Conservation (phyloP, 371 early-diverging fungal genomes). For the Capillidium heterosporum region DNA sequence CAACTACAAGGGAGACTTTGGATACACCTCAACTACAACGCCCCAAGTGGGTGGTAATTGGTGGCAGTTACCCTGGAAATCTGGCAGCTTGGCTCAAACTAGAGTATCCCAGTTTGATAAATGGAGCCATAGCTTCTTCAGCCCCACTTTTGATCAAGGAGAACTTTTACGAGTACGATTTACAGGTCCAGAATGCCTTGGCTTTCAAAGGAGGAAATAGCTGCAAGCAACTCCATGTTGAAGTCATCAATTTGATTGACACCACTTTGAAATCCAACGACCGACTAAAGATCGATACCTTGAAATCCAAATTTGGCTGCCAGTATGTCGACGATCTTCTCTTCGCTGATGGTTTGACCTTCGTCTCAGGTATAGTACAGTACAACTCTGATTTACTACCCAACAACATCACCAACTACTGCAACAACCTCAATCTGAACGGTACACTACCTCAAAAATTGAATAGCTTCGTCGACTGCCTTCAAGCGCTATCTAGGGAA, state of each 20-base stretch:
- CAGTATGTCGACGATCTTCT: not conserved
- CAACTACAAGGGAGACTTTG: constrained; percentile 1
- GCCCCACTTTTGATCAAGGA: constrained; percentile 35
- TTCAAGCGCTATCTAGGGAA: not conserved
- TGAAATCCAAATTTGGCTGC: not conserved
- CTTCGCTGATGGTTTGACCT: not conserved
- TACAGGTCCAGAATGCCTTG: not conserved
- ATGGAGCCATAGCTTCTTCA: constrained; percentile 52
- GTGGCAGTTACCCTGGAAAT: constrained; percentile 54
- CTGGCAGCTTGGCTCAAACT: constrained; percentile 50
- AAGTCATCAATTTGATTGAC: constrained; percentile 14
- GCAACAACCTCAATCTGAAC: not conserved
- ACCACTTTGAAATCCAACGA: not conserved
- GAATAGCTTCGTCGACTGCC: not conserved
- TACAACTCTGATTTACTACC: not conserved
- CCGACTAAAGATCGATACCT: not conserved
- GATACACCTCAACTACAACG: constrained; percentile 17
- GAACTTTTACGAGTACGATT: not conserved
- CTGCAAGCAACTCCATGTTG: not conserved
- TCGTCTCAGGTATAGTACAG: not conserved
- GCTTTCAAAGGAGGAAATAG: constrained; percentile 18
- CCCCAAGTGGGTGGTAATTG: constrained; percentile 42
- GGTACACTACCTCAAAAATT: not conserved
- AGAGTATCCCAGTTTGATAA: constrained; percentile 38
- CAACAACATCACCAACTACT: not conserved